Evolutionary conservation across 2,329 filamentous ascomycete species (phyloP).

Genomic region (Ascomycota sp.): DNA sequence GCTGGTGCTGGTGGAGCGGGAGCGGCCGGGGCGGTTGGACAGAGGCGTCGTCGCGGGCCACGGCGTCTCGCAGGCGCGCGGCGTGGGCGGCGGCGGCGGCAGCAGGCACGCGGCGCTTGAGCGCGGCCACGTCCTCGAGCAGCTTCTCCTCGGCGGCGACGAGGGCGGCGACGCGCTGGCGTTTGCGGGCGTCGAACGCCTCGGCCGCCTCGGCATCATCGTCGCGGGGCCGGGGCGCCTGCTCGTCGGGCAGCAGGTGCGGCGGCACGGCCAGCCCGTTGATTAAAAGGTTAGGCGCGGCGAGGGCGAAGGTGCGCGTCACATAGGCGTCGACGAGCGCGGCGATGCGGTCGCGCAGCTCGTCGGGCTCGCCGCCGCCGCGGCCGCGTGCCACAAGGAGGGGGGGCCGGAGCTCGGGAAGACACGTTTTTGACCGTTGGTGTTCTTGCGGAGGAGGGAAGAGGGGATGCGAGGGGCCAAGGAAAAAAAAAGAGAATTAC

Average conservation of each 20-base stretch:
- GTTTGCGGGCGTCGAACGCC: conserved; percentile 38
- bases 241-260: too few species aligned
- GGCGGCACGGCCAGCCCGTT: conserved; percentile 34
- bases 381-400: too few species aligned
- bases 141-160: conserved; percentile 41
- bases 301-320: conserved; percentile 34
- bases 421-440: too few species aligned
- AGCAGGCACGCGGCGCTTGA: conserved; percentile 33
- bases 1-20: too few species aligned
- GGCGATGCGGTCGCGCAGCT: conserved; percentile 37
- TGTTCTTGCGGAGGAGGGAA: too few species aligned
- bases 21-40: too few species aligned
- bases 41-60: conserved; percentile 26
- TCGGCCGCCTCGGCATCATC: conserved; percentile 15
- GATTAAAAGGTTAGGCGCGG: conserved; percentile 38
- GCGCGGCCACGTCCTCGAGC: conserved; percentile 38
- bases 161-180: conserved; percentile 37
- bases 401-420: too few species aligned
- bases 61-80: conserved; percentile 16
- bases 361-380: conserved; percentile 25
- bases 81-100: conserved; percentile 22
- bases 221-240: neutral
- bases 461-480: too few species aligned
- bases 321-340: conserved; percentile 44
- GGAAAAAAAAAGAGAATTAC: too few species aligned